Evolutionary conservation across 495 filamentous ascomycete genomes (phyloP).

Genomic region (Astrocystis sublimbata): DNA sequence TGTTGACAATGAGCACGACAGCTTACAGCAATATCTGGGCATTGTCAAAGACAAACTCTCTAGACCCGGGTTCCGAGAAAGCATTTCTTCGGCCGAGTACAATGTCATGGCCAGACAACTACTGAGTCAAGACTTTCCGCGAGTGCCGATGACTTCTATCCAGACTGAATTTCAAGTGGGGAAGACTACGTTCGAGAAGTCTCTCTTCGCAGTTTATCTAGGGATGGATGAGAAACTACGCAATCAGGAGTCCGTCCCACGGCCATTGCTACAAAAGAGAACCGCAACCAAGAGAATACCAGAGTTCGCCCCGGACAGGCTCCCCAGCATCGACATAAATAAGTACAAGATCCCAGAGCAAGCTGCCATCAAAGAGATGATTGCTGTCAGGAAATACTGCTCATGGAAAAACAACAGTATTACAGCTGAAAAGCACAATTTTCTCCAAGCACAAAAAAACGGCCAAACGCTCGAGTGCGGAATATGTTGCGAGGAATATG

Average conservation of each 20-base stretch:
- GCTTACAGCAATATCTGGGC: not conserved
- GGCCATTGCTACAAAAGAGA: constrained; percentile 30
- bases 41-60: not conserved
- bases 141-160: constrained; percentile 13
- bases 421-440: constrained; percentile 43
- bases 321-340: constrained; percentile 12
- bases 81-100: not conserved
- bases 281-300: not conserved
- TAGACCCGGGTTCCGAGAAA: not conserved
- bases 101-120: constrained; percentile 18
- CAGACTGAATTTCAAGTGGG: not conserved
- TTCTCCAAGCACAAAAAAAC: constrained; percentile 45
- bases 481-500: constrained; percentile 69
- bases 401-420: constrained; percentile 20
- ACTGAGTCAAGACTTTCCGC: constrained; percentile 27
- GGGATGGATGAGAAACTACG: constrained; percentile 27
- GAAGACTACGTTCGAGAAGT: constrained; percentile 5
- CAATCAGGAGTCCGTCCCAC: constrained; percentile 10
- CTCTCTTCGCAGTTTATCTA: constrained; percentile 36
- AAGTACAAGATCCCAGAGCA: constrained; percentile 7
- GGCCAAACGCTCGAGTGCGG: constrained; percentile 61
- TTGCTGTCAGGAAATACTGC: constrained; percentile 26
- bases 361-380: constrained; percentile 34
- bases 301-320: constrained; percentile 8
- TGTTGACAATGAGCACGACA: constrained; percentile 13